Percentiles rank a stretch among this genome's conserved stretches.
Conservation (phyloP, 2,329 filamentous ascomycete genomes). For the Trichoderma guizhouense region DNA sequence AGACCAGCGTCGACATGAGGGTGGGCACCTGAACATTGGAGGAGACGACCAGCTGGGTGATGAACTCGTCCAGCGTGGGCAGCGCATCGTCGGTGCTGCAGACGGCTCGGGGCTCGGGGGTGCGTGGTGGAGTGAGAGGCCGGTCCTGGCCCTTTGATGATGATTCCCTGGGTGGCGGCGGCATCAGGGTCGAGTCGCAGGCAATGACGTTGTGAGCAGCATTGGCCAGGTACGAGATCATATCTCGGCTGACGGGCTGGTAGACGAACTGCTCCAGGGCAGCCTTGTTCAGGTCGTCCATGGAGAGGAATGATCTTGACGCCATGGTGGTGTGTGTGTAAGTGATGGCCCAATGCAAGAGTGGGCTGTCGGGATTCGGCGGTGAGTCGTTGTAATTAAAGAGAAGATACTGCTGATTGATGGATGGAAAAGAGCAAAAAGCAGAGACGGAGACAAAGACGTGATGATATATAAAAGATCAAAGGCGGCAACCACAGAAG, state of each 20-base stretch:
- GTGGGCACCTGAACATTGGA: slow-evolving; percentile 98
- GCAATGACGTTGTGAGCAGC: slow-evolving; percentile 76
- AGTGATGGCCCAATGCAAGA: neutral
- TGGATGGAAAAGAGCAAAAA: neutral
- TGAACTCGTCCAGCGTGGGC: slow-evolving; percentile 85
- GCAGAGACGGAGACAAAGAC: neutral
- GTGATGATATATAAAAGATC: slow-evolving; percentile 8
- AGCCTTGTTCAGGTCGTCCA: slow-evolving; percentile 62
- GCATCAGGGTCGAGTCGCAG: slow-evolving; percentile 64
- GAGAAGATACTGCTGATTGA: neutral
- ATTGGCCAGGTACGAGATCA: slow-evolving; percentile 73
- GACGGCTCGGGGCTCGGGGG: slow-evolving; percentile 47
- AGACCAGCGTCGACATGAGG: slow-evolving; percentile 94
- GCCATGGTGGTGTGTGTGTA: slow-evolving; percentile 39
- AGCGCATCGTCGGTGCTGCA: slow-evolving; percentile 53
- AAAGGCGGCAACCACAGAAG: neutral
- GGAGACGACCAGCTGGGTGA: slow-evolving; percentile 81
- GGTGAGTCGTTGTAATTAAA: neutral
- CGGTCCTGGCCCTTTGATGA: slow-evolving; percentile 30
- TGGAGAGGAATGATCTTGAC: slow-evolving; percentile 43
- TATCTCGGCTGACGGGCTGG: slow-evolving; percentile 68
- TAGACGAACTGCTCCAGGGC: slow-evolving; percentile 80
- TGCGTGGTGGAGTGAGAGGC: slow-evolving; percentile 50
- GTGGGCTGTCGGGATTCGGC: neutral
- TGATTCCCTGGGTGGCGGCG: slow-evolving; percentile 37